Percentiles rank a stretch among this genome's conserved stretches.
Conservation (phyloP, 306 rosid species). For the Rubus idaeus region DNA sequence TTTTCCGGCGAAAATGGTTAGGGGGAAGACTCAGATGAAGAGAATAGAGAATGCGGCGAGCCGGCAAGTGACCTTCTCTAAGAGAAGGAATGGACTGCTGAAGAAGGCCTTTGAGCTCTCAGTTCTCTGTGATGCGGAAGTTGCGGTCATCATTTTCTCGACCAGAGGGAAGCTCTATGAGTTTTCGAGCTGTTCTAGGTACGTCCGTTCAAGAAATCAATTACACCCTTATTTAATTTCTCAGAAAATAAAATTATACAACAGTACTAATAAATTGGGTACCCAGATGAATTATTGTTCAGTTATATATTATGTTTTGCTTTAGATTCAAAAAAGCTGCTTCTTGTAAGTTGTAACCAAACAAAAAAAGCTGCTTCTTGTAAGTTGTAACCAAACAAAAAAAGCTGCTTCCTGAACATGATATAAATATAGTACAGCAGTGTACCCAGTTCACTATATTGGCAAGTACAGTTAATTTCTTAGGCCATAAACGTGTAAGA, state of each 20-base stretch:
- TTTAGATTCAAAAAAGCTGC: not conserved
- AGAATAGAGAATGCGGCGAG: conserved; percentile 83
- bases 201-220: not conserved
- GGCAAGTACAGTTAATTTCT: not conserved
- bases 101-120: conserved; percentile 94
- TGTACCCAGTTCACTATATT: not conserved
- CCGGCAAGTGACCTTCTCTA: conserved; percentile 89
- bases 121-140: conserved; percentile 95
- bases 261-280: too few relatives aligned
- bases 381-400: too few relatives aligned
- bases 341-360: not conserved
- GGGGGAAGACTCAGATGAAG: conserved; percentile 95
- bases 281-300: not conserved
- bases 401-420: not conserved
- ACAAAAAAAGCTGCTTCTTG: not conserved
- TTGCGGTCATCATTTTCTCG: conserved; percentile 82
- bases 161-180: conserved; percentile 87
- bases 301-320: not conserved
- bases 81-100: conserved; percentile 81
- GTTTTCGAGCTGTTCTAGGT: conserved; percentile 75
- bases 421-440: not conserved
- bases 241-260: too few relatives aligned
- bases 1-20: conserved; percentile 53
- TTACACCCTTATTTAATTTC: too few relatives aligned
- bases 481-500: not conserved